Percentiles rank a stretch among this genome's conserved stretches.
phyloP scores from a whole-genome alignment of 2,329 filamentous ascomycete species.

The Alternaria dauci region DNA sequence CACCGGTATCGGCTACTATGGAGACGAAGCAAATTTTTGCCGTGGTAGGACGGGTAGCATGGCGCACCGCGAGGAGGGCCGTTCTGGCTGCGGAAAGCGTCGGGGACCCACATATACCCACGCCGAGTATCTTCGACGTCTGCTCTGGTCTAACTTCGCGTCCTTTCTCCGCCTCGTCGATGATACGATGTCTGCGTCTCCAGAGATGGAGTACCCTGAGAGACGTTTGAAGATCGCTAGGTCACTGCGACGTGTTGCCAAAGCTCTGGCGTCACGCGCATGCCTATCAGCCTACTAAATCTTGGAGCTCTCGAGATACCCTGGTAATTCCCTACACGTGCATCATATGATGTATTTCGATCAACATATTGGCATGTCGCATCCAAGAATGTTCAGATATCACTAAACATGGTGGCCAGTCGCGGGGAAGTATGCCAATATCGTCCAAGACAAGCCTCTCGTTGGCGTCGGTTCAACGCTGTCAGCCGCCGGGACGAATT shows the following conservation, averaged over 20 bases:
- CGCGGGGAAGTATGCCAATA: neutral
- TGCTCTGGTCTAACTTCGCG: neutral
- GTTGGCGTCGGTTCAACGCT: neutral
- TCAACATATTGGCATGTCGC: neutral
- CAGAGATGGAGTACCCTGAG: neutral
- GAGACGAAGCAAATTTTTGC: conserved; percentile 18
- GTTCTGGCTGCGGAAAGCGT: conserved; percentile 29
- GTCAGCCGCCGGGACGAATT: neutral
- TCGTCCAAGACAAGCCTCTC: neutral
- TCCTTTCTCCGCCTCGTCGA: neutral
- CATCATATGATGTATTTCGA: neutral
- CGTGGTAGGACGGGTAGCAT: conserved; percentile 6
- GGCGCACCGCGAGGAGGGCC: conserved; percentile 23
- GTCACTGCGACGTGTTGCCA: neutral
- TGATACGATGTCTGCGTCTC: neutral
- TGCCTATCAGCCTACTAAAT: neutral
- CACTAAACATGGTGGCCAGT: neutral
- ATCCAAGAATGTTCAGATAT: neutral
- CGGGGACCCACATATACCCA: conserved; percentile 21
- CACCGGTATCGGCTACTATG: conserved; percentile 27
- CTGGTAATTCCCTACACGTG: neutral
- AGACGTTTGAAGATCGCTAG: neutral
- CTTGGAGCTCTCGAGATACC: neutral
- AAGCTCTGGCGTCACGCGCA: neutral
- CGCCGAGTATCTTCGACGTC: neutral